These are phyloP conservation scores for Odontarrhena argentea DNA, from an alignment of 345 rosid species.

Conservation along the genomic window DNA sequence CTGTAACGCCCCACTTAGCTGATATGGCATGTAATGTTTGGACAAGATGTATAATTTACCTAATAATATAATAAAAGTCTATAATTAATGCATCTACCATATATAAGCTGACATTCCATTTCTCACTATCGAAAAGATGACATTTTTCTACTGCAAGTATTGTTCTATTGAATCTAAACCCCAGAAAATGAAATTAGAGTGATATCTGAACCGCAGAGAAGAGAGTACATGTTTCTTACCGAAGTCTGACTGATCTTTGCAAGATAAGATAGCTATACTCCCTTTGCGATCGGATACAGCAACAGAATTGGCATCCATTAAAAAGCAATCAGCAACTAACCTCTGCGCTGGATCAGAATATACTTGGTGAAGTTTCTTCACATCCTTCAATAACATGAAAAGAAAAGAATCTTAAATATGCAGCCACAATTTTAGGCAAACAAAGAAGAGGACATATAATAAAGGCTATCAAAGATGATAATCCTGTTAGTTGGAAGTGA, in stretches of 20 bases:
- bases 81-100: constrained; percentile 5
- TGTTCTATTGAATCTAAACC: constrained; percentile 8
- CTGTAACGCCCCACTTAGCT: constrained; percentile 16
- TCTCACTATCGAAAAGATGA: constrained; percentile 5
- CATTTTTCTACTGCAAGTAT: constrained; percentile 3
- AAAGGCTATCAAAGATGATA: not conserved
- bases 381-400: constrained; percentile 51
- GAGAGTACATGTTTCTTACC: constrained; percentile 43
- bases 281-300: constrained; percentile 98
- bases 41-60: constrained; percentile 16
- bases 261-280: constrained; percentile 83
- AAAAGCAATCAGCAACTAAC: constrained; percentile 92
- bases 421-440: constrained; percentile 15
- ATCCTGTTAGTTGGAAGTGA: constrained; percentile 2
- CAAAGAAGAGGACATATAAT: not conserved
- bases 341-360: constrained; percentile 95
- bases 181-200: not conserved
- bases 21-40: constrained; percentile 2
- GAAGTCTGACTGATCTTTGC: constrained; percentile 63
- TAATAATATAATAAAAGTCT: not conserved
- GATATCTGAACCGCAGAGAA: constrained; percentile 7
- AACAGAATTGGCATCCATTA: constrained; percentile 78
- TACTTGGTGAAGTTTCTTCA: constrained; percentile 78
- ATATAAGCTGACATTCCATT: constrained; percentile 14
- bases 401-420: constrained; percentile 12